Evolutionary conservation across 1,284 basidiomycete genomes (phyloP).

Genomic region (Trichosporon sp.): DNA sequence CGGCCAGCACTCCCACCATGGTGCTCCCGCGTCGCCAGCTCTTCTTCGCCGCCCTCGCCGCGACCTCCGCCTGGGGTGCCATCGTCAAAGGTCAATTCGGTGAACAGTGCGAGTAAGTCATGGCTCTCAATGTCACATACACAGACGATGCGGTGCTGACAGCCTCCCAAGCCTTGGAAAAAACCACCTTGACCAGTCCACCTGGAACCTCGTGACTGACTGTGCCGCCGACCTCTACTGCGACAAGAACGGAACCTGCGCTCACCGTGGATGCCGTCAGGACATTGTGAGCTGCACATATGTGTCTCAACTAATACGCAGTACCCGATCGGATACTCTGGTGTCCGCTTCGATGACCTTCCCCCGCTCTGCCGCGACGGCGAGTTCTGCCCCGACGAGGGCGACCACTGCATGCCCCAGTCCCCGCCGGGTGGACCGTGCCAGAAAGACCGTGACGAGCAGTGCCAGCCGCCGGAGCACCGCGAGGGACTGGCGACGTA

Average conservation of each 20-base stretch:
- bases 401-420: constrained; percentile 67
- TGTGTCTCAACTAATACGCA: constrained; percentile 23
- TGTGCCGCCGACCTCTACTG: constrained; percentile 74
- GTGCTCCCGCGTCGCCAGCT: constrained; percentile 22
- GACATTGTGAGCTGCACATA: constrained; percentile 63
- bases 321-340: constrained; percentile 57
- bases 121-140: background rate
- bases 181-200: constrained; percentile 71
- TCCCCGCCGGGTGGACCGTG: constrained; percentile 69
- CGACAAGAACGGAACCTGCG: constrained; percentile 64
- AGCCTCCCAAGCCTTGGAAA: constrained; percentile 39
- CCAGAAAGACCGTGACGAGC: constrained; percentile 84
- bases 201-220: constrained; percentile 74
- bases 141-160: background rate
- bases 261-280: constrained; percentile 68
- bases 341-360: constrained; percentile 55
- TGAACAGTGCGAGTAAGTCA: constrained; percentile 26
- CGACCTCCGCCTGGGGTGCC: background rate
- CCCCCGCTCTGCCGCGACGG: constrained; percentile 67
- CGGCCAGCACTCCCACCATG: constrained; percentile 17
- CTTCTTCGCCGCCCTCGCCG: constrained; percentile 19
- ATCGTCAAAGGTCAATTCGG: constrained; percentile 19
- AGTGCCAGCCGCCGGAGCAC: constrained; percentile 71
- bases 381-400: constrained; percentile 76
- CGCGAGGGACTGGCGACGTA: constrained; percentile 66